phyloP scores from a whole-genome alignment of 768 basidiomycete species.

The Xerocomellus chrysenteron region DNA sequence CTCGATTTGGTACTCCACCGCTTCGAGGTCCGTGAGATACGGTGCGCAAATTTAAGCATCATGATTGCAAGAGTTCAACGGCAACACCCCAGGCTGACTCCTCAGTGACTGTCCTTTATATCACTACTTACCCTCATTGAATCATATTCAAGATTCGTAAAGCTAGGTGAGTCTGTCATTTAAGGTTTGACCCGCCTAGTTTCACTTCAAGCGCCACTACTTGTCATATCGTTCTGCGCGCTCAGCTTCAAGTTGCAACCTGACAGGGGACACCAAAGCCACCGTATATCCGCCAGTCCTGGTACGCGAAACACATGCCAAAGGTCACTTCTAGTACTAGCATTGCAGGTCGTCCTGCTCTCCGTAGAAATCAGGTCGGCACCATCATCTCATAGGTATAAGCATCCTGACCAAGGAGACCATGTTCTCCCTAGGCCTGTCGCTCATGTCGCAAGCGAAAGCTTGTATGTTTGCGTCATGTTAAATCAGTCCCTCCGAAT shows the following conservation, averaged over 20 bases:
- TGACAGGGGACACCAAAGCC: slow-evolving; percentile 2
- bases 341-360: slow-evolving; percentile 53
- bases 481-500: neutral
- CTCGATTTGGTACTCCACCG: slow-evolving; percentile 13
- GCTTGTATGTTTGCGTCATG: slow-evolving; percentile 50
- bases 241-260: neutral
- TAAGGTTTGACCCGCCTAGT: neutral
- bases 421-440: slow-evolving; percentile 54
- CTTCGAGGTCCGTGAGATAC: slow-evolving; percentile 24
- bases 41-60: slow-evolving; percentile 15
- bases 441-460: slow-evolving; percentile 82
- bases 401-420: slow-evolving; percentile 8
- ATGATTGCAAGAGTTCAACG: slow-evolving; percentile 13
- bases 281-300: neutral
- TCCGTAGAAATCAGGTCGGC: slow-evolving; percentile 75
- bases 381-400: neutral
- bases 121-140: neutral
- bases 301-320: slow-evolving; percentile 51
- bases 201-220: neutral
- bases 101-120: neutral
- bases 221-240: neutral
- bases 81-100: neutral
- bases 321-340: slow-evolving; percentile 46
- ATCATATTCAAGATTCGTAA: neutral
- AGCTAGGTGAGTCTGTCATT: neutral